Conservation (phyloP, 1,139 yeast genomes). For the Saccharomyces hybrid region DNA sequence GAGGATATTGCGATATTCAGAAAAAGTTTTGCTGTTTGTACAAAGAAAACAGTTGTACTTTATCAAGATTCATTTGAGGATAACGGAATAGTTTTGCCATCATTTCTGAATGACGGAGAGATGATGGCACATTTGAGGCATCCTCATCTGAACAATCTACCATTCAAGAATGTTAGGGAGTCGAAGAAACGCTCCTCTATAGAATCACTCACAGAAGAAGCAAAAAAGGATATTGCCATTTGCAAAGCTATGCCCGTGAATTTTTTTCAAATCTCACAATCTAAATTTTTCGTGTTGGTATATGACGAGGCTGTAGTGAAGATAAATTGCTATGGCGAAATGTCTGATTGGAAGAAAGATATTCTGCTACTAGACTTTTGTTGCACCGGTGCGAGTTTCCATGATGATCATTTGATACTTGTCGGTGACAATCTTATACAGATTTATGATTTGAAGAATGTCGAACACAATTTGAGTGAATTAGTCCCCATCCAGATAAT, state of each 20-base stretch:
- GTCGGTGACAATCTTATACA: slow-evolving; percentile 67
- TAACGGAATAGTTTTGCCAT: slow-evolving; percentile 45
- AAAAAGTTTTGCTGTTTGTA: slow-evolving; percentile 57
- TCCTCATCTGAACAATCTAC: slow-evolving; percentile 24
- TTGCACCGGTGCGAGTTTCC: slow-evolving; percentile 50
- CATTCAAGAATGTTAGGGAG: slow-evolving; percentile 28
- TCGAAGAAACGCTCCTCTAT: slow-evolving; percentile 36
- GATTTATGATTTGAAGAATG: slow-evolving; percentile 47
- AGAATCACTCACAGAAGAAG: slow-evolving; percentile 27
- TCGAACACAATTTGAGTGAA: slow-evolving; percentile 20
- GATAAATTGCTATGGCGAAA: slow-evolving; percentile 57
- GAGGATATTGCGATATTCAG: slow-evolving; percentile 52
- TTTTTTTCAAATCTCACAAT: slow-evolving; percentile 46
- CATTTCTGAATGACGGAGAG: slow-evolving; percentile 32
- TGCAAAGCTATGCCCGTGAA: slow-evolving; percentile 45
- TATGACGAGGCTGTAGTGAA: slow-evolving; percentile 70
- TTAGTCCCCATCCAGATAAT: slow-evolving; percentile 59
- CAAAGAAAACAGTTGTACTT: slow-evolving; percentile 62
- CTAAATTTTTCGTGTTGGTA: slow-evolving; percentile 53
- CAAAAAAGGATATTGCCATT: slow-evolving; percentile 26
- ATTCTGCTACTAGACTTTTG: slow-evolving; percentile 57
- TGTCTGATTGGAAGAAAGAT: slow-evolving; percentile 44
- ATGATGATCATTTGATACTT: slow-evolving; percentile 52
- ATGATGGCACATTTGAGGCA: slow-evolving; percentile 22
- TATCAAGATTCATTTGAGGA: slow-evolving; percentile 49